Percentiles rank a stretch among this genome's conserved stretches.
phyloP scores from a whole-genome alignment of 495 filamentous ascomycete species.

The Hypoxylon rickii region DNA sequence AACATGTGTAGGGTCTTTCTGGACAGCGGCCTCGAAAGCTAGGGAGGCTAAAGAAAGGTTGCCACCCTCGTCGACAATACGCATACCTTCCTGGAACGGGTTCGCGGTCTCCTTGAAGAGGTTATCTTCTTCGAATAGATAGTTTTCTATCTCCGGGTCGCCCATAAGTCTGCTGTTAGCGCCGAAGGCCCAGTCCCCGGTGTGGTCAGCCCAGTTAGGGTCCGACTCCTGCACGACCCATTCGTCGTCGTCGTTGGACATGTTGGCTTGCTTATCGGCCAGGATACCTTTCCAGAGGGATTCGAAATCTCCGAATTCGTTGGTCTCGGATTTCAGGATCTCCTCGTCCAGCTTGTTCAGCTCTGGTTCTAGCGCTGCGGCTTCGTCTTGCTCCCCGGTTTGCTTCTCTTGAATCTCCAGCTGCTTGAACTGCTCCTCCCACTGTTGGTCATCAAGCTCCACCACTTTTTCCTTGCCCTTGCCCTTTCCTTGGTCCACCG shows the following conservation, averaged over 20 bases:
- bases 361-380: constrained; percentile 82
- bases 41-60: constrained; percentile 92
- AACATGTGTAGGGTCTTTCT: constrained; percentile 83
- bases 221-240: constrained; percentile 69
- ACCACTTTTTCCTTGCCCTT: constrained; percentile 93
- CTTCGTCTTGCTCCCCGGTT: constrained; percentile 63
- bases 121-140: constrained; percentile 94
- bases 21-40: constrained; percentile 95
- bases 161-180: constrained; percentile 61
- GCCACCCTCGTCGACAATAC: constrained; percentile 88
- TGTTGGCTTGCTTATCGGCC: constrained; percentile 76
- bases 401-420: constrained; percentile 74
- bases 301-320: constrained; percentile 83
- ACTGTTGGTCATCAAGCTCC: constrained; percentile 89
- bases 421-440: constrained; percentile 94
- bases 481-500: constrained; percentile 51
- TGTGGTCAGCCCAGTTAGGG: constrained; percentile 71
- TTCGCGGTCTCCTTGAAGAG: constrained; percentile 75
- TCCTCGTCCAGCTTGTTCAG: constrained; percentile 80
- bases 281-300: constrained; percentile 85
- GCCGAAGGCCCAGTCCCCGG: constrained; percentile 53
- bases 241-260: constrained; percentile 67
- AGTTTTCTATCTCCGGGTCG: constrained; percentile 81
- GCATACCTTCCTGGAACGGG: constrained; percentile 87
- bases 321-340: constrained; percentile 57